Base-by-base conservation (phyloP, 2,329 filamentous ascomycete species). In the Diaporthe eres region DNA sequence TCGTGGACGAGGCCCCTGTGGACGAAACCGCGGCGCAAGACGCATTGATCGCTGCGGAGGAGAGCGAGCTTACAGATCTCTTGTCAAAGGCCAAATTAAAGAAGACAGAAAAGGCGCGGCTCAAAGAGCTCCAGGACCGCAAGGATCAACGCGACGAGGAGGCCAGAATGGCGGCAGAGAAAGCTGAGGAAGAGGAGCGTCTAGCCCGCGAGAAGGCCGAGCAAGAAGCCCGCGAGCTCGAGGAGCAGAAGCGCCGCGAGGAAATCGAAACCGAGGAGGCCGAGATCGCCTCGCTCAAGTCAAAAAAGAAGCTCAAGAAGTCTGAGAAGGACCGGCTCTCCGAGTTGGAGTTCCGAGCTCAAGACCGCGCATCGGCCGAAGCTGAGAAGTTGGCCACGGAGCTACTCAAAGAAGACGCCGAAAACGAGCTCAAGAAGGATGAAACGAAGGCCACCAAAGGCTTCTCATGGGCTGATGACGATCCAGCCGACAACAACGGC, bases 341-440 rank as follows among this genome's bases (percentile, higher is more conserved):
- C 13, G 76, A 77, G 12, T 31, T 77, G 47, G 71, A 73, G 55
- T 57, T 58, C 61, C 76, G 76, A 28, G 70, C 70, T 37, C 61
- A 73, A 39, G 71, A 71, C 25, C 70, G 76, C 13, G 76, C 70
- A 42, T 65, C 74, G n/a, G 63, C 63, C 28, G 70, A 74, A 39
- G 71, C 76, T 28, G 61, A 70, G 12, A 71, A 75, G 10, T 25
- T 75, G 63, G 74, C 58, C 17, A 63, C 72, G 37, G 70, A 73
- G 9, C 25, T 57, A 34, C 85, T 76, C 74, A 81, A 80, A 80
- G 81, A 80, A 80, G 78, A 78, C 19, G 78, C 78, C 13, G 74
- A 78, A 5, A 78, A 81, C n/a, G 71, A 51, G 39, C 63, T 49
- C 39, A 55, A 71, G 2, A 44, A 61, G 8, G 57, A 39, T 31